Conservation (phyloP, 164 flowering plant genomes). For the Dillenia suffruticosa region DNA sequence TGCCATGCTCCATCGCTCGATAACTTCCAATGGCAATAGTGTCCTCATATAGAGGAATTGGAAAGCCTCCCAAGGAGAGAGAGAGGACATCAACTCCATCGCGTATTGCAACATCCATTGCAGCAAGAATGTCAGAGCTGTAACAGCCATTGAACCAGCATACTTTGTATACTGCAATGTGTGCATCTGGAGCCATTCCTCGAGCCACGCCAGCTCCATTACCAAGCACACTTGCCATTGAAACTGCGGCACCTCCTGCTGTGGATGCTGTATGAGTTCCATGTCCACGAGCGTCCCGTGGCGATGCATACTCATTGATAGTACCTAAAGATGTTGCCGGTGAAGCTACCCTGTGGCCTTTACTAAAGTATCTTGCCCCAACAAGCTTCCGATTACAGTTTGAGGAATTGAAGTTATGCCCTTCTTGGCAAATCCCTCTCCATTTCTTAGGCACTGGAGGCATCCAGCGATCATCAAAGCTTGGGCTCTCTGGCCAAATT, state of each 20-base stretch:
- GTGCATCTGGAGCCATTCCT: slow-evolving; percentile 92
- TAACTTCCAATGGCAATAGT: slow-evolving; percentile 88
- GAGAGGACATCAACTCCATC: slow-evolving; percentile 92
- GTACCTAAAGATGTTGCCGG: slow-evolving; percentile 11
- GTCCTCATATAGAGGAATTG: slow-evolving; percentile 74
- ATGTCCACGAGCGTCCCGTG: slow-evolving; percentile 82
- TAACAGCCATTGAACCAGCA: slow-evolving; percentile 91
- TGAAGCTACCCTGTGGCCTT: slow-evolving; percentile 56
- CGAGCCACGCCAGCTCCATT: slow-evolving; percentile 70
- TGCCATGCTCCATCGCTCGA: slow-evolving; percentile 77
- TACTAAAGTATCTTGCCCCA: slow-evolving; percentile 77
- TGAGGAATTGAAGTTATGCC: slow-evolving; percentile 49
- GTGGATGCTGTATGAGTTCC: slow-evolving; percentile 97
- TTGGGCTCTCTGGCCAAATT: slow-evolving; percentile 94
- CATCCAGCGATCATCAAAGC: slow-evolving; percentile 69
- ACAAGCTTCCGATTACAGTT: slow-evolving; percentile 76
- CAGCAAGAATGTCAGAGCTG: slow-evolving; percentile 91
- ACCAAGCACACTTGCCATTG: slow-evolving; percentile 71
- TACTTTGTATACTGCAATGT: slow-evolving; percentile 86
- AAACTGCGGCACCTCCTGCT: slow-evolving; percentile 66
- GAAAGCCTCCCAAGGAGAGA: slow-evolving; percentile 85
- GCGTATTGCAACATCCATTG: slow-evolving; percentile 80
- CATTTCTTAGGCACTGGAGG: slow-evolving; percentile 65
- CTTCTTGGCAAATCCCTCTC: slow-evolving; percentile 75
- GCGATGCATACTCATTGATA: slow-evolving; percentile 51